Base-by-base conservation (phyloP, 805 yeast species). In the Candida pseudofarinosa region DNA sequence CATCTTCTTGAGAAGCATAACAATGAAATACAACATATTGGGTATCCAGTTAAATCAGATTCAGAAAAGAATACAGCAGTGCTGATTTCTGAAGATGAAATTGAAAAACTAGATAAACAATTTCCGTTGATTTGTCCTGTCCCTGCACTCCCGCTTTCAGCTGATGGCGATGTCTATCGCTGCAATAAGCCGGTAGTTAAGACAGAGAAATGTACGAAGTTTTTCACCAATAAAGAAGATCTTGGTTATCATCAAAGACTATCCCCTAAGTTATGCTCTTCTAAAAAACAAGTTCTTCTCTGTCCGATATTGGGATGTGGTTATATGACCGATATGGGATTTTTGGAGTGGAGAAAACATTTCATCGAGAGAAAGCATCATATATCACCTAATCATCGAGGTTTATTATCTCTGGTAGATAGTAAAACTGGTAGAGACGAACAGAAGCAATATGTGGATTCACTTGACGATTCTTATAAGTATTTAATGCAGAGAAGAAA, bases 241-340 rank as follows among this genome's bases (percentile, higher is more conserved):
- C 44, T 56, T 5, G 35, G 35, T 8, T 28, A 33, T 12, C 68
- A 63, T 46, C 53, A 50, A 20, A 42, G 34, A 2, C 38, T 40
- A 15, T 38, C 39, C 39, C 51, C 56, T 1, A 32, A 28, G 5
- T 20, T 46, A 4, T 68, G 73, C 42, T 62, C 71, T 2, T 7
- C 42, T 4, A 56, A 54, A 44, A 53, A 49, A 19, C 72, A 66
- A 44, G 67, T 65, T 2, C 53, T 62, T 37, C 43, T 58, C 3
- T 68, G 74, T 46, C 72, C 74, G 2, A 44, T 68, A 15, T 47
- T 69, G 26, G 74, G 74, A 7, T 69, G 74, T 48, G 69, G 62
- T 1, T 68, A 50, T 44, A 58, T 62, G 56, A 65, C 72, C 0
- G 70, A 65, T 23, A 63, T 56, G 12, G 56, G 60, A 1, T 65